Evolutionary conservation across 805 yeast genomes (phyloP), one percentile per base, ranked within the genome.

Genomic region (Wickerhamiella dianesei): DNA sequence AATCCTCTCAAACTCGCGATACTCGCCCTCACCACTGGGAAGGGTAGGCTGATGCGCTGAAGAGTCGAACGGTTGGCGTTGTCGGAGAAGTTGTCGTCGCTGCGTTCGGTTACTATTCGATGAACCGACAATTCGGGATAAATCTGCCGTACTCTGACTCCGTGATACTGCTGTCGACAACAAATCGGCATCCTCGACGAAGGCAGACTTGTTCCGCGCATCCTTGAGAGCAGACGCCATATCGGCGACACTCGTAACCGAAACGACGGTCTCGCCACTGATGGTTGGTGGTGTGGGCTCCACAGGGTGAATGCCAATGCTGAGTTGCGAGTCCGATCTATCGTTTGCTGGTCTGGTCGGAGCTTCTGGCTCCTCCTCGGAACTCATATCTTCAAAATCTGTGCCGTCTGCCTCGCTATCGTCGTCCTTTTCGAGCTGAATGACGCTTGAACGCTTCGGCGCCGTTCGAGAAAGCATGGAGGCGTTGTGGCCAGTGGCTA

Each of bases 201-300:
- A 57, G 3, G 52, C 52, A 1, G 54, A 43, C 25, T 53, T 49
- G 21, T 44, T 43, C 2, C 54, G 50, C 18, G 46, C 50, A 3
- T 48, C 51, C 36, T 54, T 52, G 20, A 55, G 43, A 2, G 57
- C 59, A 9, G 49, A 37, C 2, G 59, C 59, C 59, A 55, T 55
- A 20, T 52, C 57, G 2, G 57, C 56, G 13, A 54, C 22, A 35
- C 55, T 52, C 29, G 56, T 51, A 4, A 57, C 57, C 3, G 55
- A 46, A 3, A 57, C 52, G 2, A 57, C 60, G 4, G 55, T 52
- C 20, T 57, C 60, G 19, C 53, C 58, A 13, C 52, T 44, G 16
- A 56, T 40, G 40, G 56, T 53, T 2, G 60, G 56, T 18, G 59
- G 56, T 2, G 56, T 53, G 8, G 60, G 59, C 35, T 50, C 58